Percentiles rank a stretch among this genome's conserved stretches.
Evolutionary conservation across 768 basidiomycete genomes (phyloP).

Genomic region (Pleurotus tuber-regium): DNA sequence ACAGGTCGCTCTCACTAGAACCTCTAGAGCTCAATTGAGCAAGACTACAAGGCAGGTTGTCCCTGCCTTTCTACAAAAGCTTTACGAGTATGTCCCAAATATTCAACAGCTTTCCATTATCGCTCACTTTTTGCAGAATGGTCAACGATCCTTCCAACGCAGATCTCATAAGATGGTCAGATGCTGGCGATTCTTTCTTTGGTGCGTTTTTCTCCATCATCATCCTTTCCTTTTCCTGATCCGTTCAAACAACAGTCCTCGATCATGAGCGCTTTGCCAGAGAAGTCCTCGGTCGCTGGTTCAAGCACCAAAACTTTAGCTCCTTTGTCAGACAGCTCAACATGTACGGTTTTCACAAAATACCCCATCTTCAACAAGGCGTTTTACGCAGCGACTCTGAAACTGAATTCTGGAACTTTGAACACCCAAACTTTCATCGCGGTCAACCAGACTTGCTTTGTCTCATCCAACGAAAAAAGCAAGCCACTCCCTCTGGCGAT

Average conservation of each 20-base stretch:
- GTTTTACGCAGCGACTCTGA: conserved; percentile 82
- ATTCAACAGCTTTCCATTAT: conserved; percentile 12
- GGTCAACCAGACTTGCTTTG: conserved; percentile 87
- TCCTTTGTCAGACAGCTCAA: conserved; percentile 92
- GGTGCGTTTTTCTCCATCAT: conserved; percentile 41
- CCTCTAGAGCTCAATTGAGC: conserved; percentile 25
- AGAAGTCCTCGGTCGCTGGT: conserved; percentile 89
- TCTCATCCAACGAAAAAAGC: conserved; percentile 87
- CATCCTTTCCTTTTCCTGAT: conserved; percentile 6
- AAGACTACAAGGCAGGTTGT: conserved; percentile 37
- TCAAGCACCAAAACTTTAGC: conserved; percentile 96
- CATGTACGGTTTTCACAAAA: conserved; percentile 96
- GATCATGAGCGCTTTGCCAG: conserved; percentile 89
- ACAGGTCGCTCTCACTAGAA: conserved; percentile 55
- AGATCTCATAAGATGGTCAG: conserved; percentile 89
- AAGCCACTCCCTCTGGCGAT: conserved; percentile 31
- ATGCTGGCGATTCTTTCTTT: conserved; percentile 89
- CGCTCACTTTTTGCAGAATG: conserved; percentile 56
- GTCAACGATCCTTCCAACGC: conserved; percentile 83
- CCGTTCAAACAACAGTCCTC: conserved; percentile 54
- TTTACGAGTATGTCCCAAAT: conserved; percentile 77
- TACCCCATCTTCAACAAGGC: conserved; percentile 94
- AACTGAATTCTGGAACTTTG: conserved; percentile 89
- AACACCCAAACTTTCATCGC: conserved; percentile 84
- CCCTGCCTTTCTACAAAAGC: conserved; percentile 89